Base-by-base conservation (phyloP, 2,329 filamentous ascomycete genomes). In the Colletotrichum lupini region DNA sequence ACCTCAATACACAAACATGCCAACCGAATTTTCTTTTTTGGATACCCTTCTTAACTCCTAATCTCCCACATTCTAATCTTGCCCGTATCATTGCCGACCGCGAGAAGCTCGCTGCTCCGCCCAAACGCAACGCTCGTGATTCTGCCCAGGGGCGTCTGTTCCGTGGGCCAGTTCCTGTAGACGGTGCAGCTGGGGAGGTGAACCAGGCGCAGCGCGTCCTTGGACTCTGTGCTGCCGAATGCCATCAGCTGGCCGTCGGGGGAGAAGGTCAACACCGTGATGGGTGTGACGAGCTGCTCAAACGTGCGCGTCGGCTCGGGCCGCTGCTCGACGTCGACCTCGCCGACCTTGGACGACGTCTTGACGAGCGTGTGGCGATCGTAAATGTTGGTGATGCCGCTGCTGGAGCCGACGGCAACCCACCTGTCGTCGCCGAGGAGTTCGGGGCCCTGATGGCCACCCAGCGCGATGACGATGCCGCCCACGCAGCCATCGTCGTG, bases 81-180 rank as follows among this genome's bases (percentile, higher is more conserved):
- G 14, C 97, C 97, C 72, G 89, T 87, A 80, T 98, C 96, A 79
- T 97, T 98, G 22, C 92, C 96, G 65, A 98, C 93, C 12, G 94
- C 94, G 76, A 99, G 81, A 78, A 95, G 82, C 77, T 93, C 89
- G 74, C 91, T 93, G 74, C 88, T 86, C 6, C 85, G 87, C 24
- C 89, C 89, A 80, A 94, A 93, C 3, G 93, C 92, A 73, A 95
- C 90, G 1, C 91, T 87, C 2, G 94, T 94, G 76, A 98, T 92
- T 72, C 95, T 89, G 0, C 97, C 97, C 74, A 99, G 83, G 1
- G 95, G 95, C 69, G 97, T 99, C 81, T 93, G 92, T 75, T 92
- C 90, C 67, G 96, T 99, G 28, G 97, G 97, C 97, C 97, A 99
- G 83, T 99, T 99, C 79, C 92, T 92, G 87, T 97, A 99, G 24